These are phyloP conservation scores for Saccharomycopsis fibuligera DNA, from an alignment of 805 yeast genomes.

Conservation along the genomic window DNA sequence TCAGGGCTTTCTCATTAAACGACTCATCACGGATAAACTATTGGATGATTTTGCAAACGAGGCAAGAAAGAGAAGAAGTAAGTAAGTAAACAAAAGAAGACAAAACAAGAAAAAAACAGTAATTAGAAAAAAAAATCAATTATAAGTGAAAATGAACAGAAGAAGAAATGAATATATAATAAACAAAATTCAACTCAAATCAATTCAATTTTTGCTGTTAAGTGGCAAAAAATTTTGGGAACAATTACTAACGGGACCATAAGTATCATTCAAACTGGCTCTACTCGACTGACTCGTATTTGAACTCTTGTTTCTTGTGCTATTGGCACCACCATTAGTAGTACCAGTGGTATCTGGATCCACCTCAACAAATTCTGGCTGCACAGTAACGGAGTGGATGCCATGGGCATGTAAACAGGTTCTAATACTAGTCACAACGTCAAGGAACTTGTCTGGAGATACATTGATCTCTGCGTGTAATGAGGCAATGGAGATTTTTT, in stretches of 20 bases:
- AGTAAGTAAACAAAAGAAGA: no score
- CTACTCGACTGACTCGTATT: slow-evolving; percentile 1
- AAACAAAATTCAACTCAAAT: no score
- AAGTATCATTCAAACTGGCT: slow-evolving; percentile 2
- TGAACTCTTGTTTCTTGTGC: neutral
- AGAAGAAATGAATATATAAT: no score
- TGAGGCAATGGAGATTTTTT: slow-evolving; percentile 78
- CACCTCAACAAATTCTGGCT: slow-evolving; percentile 67
- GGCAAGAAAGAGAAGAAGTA: no score
- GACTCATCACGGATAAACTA: no score
- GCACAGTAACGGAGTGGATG: slow-evolving; percentile 90
- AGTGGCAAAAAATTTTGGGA: slow-evolving; percentile 12
- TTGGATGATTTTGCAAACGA: no score
- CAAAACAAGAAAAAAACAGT: no score
- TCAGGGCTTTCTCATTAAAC: no score
- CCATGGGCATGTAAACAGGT: slow-evolving; percentile 76
- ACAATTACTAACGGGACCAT: slow-evolving; percentile 20
- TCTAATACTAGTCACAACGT: slow-evolving; percentile 70
- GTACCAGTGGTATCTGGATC: neutral
- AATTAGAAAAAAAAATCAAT: no score
- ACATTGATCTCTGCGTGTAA: slow-evolving; percentile 73
- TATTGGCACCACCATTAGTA: neutral
- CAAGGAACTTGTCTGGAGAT: slow-evolving; percentile 58
- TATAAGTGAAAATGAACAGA: no score
- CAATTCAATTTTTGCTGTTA: neutral